These are phyloP conservation scores for Salix suchowensis DNA, from an alignment of 345 rosid species.

Conservation along the genomic window DNA sequence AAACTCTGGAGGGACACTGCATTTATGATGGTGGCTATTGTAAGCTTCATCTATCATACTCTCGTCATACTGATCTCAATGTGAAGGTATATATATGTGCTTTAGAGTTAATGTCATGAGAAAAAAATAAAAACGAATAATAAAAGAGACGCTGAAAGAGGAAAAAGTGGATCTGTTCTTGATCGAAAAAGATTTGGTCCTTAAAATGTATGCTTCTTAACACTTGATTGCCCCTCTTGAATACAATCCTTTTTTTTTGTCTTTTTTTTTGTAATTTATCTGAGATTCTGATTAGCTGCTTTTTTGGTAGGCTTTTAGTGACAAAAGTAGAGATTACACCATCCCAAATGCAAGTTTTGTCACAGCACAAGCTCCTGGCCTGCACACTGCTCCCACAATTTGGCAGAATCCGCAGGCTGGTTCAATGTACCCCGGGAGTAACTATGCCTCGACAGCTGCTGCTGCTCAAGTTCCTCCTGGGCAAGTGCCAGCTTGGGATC, in stretches of 20 bases:
- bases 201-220: constrained; percentile 49
- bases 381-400: constrained; percentile 37
- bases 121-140: constrained; percentile 24
- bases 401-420: constrained; percentile 65
- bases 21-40: constrained; percentile 99
- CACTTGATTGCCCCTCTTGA: constrained; percentile 22
- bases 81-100: constrained; percentile 85
- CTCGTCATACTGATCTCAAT: constrained; percentile 99
- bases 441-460: constrained; percentile 34
- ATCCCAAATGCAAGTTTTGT: constrained; percentile 53
- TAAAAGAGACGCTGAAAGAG: constrained; percentile 32
- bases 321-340: constrained; percentile 94
- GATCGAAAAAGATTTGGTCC: constrained; percentile 39
- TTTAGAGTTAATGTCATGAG: constrained; percentile 55
- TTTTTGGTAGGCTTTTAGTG: constrained; percentile 64
- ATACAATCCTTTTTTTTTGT: neutral
- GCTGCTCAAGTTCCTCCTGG: constrained; percentile 34
- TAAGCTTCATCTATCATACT: constrained; percentile 99
- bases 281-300: constrained; percentile 8
- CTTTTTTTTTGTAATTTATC: neutral
- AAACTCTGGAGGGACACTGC: constrained; percentile 94
- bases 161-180: constrained; percentile 38
- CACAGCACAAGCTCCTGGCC: constrained; percentile 46
- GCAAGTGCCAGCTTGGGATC: constrained; percentile 45
- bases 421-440: constrained; percentile 38